phyloP scores from a whole-genome alignment of 2,329 filamentous ascomycete species.

The Colletotrichum scovillei region DNA sequence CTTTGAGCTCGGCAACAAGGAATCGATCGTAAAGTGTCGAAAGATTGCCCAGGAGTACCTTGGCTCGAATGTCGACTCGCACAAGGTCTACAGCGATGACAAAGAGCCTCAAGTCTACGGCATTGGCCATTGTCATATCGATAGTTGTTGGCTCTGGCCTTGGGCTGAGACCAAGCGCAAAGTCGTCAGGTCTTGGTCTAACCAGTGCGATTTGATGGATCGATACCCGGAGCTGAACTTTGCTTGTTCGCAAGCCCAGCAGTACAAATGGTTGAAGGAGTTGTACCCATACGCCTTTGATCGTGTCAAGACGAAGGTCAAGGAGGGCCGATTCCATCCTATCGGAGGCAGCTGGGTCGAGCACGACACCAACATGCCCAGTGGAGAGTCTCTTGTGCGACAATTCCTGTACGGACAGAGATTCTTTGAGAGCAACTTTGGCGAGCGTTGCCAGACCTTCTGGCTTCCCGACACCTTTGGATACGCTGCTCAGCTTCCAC shows the following conservation, averaged over 20 bases:
- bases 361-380: conserved; percentile 97
- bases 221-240: conserved; percentile 95
- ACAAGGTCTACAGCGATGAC: conserved; percentile 83
- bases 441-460: conserved; percentile 88
- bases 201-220: conserved; percentile 95
- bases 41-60: conserved; percentile 87
- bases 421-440: conserved; percentile 94
- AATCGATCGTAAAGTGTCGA: conserved; percentile 82
- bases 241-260: conserved; percentile 92
- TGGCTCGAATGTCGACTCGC: conserved; percentile 82
- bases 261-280: conserved; percentile 96
- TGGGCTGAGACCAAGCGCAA: conserved; percentile 98
- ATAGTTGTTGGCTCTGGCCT: conserved; percentile 98
- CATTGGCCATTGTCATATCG: conserved; percentile 97
- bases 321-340: conserved; percentile 90
- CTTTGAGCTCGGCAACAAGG: conserved; percentile 83
- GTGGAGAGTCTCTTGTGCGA: conserved; percentile 91
- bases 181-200: conserved; percentile 94
- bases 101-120: conserved; percentile 83
- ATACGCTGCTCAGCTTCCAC: conserved; percentile 94
- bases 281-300: conserved; percentile 90
- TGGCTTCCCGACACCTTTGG: conserved; percentile 99
- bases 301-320: conserved; percentile 90
- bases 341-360: conserved; percentile 99
- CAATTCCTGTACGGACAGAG: conserved; percentile 97